Evolutionary conservation across 495 filamentous ascomycete species (phyloP), one percentile per base, ranked within the genome.

Genomic region (Chaetomium fimeti): DNA sequence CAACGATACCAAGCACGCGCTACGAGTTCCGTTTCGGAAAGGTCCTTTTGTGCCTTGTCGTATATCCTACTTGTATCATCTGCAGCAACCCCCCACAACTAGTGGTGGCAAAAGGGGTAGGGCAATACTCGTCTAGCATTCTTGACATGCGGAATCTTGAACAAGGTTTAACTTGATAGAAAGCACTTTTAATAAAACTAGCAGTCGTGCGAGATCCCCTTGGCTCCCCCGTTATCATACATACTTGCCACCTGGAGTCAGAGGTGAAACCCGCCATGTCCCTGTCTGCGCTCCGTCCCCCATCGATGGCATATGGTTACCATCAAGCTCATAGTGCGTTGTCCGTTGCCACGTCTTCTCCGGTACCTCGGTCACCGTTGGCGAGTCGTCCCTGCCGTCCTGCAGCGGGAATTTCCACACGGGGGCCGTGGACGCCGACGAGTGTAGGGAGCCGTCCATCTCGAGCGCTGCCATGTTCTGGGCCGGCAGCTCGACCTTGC

Each of bases 401-500:
- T 38, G 29, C 1, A 52, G 40, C 11, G 58, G 28, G 7, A 51
- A 2, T 3, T 51, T 25, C 58, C 58, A 61, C 28, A 9, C 1
- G 6, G 27, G 1, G 3, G 18, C 22, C 27, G 42, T 24, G n/a
- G 57, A 32, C 32, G 42, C 4, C 2, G 24, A n/a, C 27, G 43
- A 60, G 6, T 20, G 28, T 8, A 20, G 43, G 18, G 22, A 13
- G 7, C 43, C 47, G 28, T 61, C 58, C 58, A 52, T 52, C 47
- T 61, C 58, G 3, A 18, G 20, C 0, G 47, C 47, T 47, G 47
- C 29, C 45, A 40, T 61, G 29, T 29, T 6, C 3, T 52, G 45
- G 3, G 20, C 40, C n/a, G 58, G 58, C 28, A 61, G 47, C 29
- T 61, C 58, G 0, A 28, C 47, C 29, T 61, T 61, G 47, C 20